Evolutionary conservation across 371 early-diverging fungal species (phyloP).

Genomic region (Umbelopsis sp.): DNA sequence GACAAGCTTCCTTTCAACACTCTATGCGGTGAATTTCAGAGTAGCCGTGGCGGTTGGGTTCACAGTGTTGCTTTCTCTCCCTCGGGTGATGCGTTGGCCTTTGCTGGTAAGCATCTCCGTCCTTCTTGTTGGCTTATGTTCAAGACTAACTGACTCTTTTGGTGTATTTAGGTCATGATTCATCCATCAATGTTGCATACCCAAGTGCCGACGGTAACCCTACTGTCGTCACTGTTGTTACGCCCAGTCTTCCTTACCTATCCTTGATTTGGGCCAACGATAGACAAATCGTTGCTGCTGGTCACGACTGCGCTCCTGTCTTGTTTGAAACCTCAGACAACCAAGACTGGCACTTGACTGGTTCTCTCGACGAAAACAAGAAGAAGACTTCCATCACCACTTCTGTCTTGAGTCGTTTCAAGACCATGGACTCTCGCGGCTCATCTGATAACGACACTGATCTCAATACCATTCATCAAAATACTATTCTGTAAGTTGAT

Average conservation of each 20-base stretch:
- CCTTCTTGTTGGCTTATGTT: too few species aligned
- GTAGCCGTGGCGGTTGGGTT: constrained; percentile 89
- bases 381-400: constrained; percentile 57
- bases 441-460: constrained; percentile 73
- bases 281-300: constrained; percentile 81
- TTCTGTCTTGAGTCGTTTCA: constrained; percentile 87
- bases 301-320: constrained; percentile 93
- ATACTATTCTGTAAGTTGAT: constrained; percentile 67
- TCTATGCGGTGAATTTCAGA: constrained; percentile 87
- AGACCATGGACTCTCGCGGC: constrained; percentile 90
- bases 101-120: constrained; percentile 42
- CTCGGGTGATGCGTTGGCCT: constrained; percentile 88
- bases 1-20: constrained; percentile 95
- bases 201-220: constrained; percentile 67
- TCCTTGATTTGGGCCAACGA: constrained; percentile 82
- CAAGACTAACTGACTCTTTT: too few species aligned
- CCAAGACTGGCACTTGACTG: constrained; percentile 70
- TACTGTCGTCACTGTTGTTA: constrained; percentile 60
- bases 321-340: constrained; percentile 66
- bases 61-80: constrained; percentile 94
- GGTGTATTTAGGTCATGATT: constrained; percentile 69
- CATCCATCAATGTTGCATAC: constrained; percentile 75
- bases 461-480: constrained; percentile 87
- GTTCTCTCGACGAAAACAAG: constrained; percentile 76
- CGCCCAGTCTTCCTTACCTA: constrained; percentile 77